Evolutionary conservation across 2,329 filamentous ascomycete species (phyloP), one percentile per base, ranked within the genome.

Genomic region (Penicillium sp.): DNA sequence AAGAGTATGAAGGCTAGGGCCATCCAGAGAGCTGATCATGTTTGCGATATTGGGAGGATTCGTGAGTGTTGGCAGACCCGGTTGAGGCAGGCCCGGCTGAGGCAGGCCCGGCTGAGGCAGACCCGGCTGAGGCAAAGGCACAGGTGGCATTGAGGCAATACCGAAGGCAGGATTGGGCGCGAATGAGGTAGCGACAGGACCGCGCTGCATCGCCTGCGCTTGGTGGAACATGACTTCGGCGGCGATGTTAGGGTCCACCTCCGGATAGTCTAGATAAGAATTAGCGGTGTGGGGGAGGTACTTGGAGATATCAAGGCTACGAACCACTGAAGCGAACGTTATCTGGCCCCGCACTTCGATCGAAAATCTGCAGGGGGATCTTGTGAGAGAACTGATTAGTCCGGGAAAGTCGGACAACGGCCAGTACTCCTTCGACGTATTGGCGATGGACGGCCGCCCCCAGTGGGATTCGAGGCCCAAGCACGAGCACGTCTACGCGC

Each of bases 401-500:
- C 44, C 82, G 76, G 52, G 87, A 84, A 12, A 97, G 79, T 60
- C 89, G 86, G 4, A 89, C 83, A 12, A 96, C 87, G 7, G 87
- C 92, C 44, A 88, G 80, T 1, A 96, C 92, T 15, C 93, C 92
- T 68, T 97, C 91, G 9, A 91, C 75, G 32, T 95, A 88, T 66
- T 95, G 89, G 45, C 88, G 81, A 58, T 89, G 84, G 45, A 96
- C 82, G n/a, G 95, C 84, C 4, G 86, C 81, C 31, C 86, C 82
- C 54, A 91, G 83, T 15, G 87, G 81, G 40, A 95, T 82, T 20
- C 87, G 83, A 27, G 89, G 84, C 47, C 84, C 86, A 40, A 96
- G 76, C 58, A 87, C 86, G 71, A 95, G 84, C 18, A 90, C 84
- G 61, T 95, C 87, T 12, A 86, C 84, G 52, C 81, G 85, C 32